Conservation (phyloP, 2,329 filamentous ascomycete genomes). For the Microdochium trichocladiopsis region DNA sequence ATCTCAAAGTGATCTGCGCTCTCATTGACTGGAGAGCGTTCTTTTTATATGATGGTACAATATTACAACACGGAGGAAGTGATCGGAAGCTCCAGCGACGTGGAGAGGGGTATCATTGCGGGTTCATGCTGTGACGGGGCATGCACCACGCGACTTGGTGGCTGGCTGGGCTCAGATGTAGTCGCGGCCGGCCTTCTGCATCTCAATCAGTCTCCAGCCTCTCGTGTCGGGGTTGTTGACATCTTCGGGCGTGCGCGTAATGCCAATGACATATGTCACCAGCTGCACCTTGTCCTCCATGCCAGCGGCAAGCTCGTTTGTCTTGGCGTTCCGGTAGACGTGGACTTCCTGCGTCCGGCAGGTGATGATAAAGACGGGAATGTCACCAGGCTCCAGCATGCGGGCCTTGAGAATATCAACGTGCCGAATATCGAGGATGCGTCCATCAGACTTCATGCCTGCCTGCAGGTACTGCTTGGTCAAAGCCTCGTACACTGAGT, state of each 20-base stretch:
- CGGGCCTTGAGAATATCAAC: conserved; percentile 81
- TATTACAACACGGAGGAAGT: background rate
- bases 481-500: conserved; percentile 92
- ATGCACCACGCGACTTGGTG: background rate
- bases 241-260: conserved; percentile 89
- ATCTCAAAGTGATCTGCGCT: too few relatives aligned
- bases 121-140: background rate
- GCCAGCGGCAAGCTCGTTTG: conserved; percentile 80
- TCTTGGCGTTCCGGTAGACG: conserved; percentile 90
- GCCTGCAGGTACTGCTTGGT: conserved; percentile 93
- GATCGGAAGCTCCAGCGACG: background rate
- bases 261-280: conserved; percentile 95
- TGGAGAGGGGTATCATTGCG: background rate
- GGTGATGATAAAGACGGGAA: conserved; percentile 95
- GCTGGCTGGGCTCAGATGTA: conserved; percentile 44
- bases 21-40: too few relatives aligned
- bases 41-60: background rate
- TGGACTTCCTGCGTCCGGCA: conserved; percentile 97
- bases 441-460: conserved; percentile 88
- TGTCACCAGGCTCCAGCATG: conserved; percentile 77
- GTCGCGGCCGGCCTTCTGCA: conserved; percentile 96
- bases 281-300: conserved; percentile 99
- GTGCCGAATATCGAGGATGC: conserved; percentile 89
- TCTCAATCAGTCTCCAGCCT: conserved; percentile 94
- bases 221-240: conserved; percentile 95